Evolutionary conservation across 768 basidiomycete species (phyloP), one percentile per base, ranked within the genome.

Genomic region (Krasilnikovozyma curviuscula): DNA sequence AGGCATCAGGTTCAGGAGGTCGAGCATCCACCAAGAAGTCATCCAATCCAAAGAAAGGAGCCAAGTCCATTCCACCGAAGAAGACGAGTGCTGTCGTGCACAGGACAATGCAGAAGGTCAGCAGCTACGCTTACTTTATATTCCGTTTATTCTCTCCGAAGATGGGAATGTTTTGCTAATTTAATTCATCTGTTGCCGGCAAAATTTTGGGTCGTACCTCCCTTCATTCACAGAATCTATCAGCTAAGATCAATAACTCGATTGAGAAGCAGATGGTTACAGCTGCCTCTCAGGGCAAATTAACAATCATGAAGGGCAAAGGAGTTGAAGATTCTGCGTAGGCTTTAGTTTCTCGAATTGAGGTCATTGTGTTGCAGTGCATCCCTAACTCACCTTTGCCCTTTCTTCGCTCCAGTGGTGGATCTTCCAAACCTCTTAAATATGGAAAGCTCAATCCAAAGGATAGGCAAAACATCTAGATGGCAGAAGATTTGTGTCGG

Each of bases 201-300:
- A 12, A 10, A 10, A 12, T 21, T 21, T 4, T 19, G 14, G 42
- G 12, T 30, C 27, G 13, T 8, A 44, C 32, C 13, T 9, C 13
- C 32, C 13, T 31, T 18, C 38, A 40, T 18, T 12, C 16, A 16
- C 60, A 91, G 86, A 70, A 75, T 59, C 71, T 93, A 54, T 80
- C 80, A 50, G 80, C 84, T 44, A 88, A 86, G 67, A 88, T 93
- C 61, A 85, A 82, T 63, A 78, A 76, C 63, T 83, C 81, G 19
- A 88, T 95, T 57, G 88, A 95, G 63, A 71, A 73, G 46, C 86
- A 89, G 65, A 84, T 88, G 77, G 81, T 84, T 12, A 68, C 76
- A 41, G 85, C 85, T 7, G 88, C 88, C 3, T 85, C 83, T 5
- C 70, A 77, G 35, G 88, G 88, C 32, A 85, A 83, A 63, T 70